Conservation (phyloP, 2,329 filamentous ascomycete species). For the Pezicula carpinea region DNA sequence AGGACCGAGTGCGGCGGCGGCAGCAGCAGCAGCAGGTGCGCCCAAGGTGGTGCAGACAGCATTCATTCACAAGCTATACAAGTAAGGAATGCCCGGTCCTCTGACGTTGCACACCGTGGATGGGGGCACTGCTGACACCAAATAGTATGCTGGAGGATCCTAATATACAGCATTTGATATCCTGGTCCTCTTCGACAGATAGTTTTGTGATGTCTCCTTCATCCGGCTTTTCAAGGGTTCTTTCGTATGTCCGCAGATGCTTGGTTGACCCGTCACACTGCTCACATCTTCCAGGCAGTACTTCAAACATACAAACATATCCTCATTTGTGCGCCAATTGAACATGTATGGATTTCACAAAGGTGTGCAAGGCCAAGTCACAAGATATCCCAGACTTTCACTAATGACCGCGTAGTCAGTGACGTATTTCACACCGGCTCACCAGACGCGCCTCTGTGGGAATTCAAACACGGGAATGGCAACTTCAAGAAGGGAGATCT, state of each 20-base stretch:
- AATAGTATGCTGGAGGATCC: constrained; percentile 92
- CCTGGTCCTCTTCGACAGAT: constrained; percentile 89
- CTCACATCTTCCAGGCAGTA: constrained; percentile 65
- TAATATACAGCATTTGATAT: constrained; percentile 90
- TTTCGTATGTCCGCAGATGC: constrained; percentile 66
- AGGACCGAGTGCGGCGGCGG: constrained; percentile 32
- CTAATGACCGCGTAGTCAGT: constrained; percentile 61
- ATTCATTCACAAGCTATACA: constrained; percentile 98
- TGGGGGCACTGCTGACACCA: not conserved
- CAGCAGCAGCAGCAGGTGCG: constrained; percentile 64
- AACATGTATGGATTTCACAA: constrained; percentile 99
- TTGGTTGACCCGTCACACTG: constrained; percentile 2
- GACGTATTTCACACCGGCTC: constrained; percentile 96
- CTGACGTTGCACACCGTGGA: no score
- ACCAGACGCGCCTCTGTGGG: constrained; percentile 91
- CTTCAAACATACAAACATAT: constrained; percentile 99
- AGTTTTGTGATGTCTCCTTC: constrained; percentile 99
- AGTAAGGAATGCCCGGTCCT: constrained; percentile 51
- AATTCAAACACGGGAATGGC: constrained; percentile 97
- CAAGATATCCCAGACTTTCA: constrained; percentile 5
- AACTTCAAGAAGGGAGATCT: constrained; percentile 96
- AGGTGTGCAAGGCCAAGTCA: constrained; percentile 49
- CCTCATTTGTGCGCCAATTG: constrained; percentile 92
- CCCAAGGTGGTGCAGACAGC: constrained; percentile 98
- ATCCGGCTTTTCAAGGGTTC: constrained; percentile 94